Evolutionary conservation across 2,329 filamentous ascomycete species (phyloP).

Genomic region (Phialemonium atrogriseum): DNA sequence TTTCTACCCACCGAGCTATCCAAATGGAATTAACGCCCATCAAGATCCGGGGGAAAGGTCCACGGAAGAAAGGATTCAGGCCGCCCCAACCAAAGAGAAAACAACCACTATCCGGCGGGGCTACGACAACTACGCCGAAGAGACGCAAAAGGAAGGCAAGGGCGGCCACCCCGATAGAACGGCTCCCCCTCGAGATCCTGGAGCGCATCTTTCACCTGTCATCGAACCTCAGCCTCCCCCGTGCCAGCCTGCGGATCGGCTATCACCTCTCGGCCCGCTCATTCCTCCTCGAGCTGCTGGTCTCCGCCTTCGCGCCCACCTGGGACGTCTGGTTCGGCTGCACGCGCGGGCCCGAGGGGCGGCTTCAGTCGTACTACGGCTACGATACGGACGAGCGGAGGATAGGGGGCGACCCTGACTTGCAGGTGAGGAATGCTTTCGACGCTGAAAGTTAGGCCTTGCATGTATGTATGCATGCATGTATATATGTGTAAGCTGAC

Average conservation of each 20-base stretch:
- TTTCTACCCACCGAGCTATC: slow-evolving; percentile 2
- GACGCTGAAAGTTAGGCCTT: slow-evolving; percentile 2
- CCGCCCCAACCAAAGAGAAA: slow-evolving; percentile 9
- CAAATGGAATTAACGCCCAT: slow-evolving; percentile 45
- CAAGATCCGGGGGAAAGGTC: slow-evolving; percentile 37
- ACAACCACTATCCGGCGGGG: too few relatives aligned
- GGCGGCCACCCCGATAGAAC: slow-evolving; percentile 17
- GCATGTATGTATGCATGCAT: not conserved
- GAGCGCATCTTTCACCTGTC: slow-evolving; percentile 44
- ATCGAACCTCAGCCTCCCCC: slow-evolving; percentile 37
- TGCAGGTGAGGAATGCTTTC: slow-evolving; percentile 30
- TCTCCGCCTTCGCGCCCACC: slow-evolving; percentile 28
- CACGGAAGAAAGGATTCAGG: slow-evolving; percentile 14
- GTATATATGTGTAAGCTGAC: not conserved
- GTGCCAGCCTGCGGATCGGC: slow-evolving; percentile 34
- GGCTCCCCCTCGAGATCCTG: slow-evolving; percentile 43
- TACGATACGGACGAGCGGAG: slow-evolving; percentile 7
- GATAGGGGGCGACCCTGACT: slow-evolving; percentile 28
- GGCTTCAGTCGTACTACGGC: slow-evolving; percentile 8
- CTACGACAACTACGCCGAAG: slow-evolving; percentile 2
- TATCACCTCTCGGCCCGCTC: slow-evolving; percentile 31
- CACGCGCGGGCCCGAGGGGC: not conserved
- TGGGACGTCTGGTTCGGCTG: slow-evolving; percentile 29
- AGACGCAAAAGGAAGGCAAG: not conserved
- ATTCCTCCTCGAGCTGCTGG: slow-evolving; percentile 24